phyloP scores from a whole-genome alignment of 192 early-diverging fungal genomes.

The Cladochytrium replicatum region DNA sequence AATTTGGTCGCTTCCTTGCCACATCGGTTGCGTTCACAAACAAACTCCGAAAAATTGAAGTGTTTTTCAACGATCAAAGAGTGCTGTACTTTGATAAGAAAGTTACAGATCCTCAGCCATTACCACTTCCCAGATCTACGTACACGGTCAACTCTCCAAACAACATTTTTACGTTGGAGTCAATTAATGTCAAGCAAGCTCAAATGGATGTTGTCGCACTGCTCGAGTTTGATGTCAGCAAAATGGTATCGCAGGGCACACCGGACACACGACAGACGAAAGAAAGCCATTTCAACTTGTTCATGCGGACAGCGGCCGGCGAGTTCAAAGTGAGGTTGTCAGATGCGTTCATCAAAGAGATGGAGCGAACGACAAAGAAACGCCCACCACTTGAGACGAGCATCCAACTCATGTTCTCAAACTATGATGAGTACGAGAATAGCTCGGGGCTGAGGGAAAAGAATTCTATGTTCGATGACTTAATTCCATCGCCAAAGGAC shows the following conservation, averaged over 20 bases:
- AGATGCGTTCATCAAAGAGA: constrained; percentile 48
- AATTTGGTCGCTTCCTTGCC: constrained; percentile 58
- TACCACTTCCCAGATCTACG: constrained; percentile 32
- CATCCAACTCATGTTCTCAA: constrained; percentile 61
- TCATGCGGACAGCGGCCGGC: constrained; percentile 60
- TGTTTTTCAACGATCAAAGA: constrained; percentile 50
- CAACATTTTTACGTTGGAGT: constrained; percentile 56
- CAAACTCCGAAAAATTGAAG: constrained; percentile 55
- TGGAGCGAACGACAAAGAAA: constrained; percentile 85
- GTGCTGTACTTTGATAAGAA: constrained; percentile 59
- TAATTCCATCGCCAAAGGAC: constrained; percentile 55
- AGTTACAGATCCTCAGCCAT: constrained; percentile 45
- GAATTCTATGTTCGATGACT: constrained; percentile 56
- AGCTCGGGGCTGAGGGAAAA: constrained; percentile 33
- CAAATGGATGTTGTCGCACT: constrained; percentile 36
- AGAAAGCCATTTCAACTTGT: constrained; percentile 46
- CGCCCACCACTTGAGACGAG: constrained; percentile 58
- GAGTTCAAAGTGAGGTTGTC: constrained; percentile 44
- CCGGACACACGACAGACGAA: too few species aligned
- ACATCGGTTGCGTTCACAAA: constrained; percentile 69
- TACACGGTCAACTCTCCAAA: constrained; percentile 53
- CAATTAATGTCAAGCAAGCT: constrained; percentile 45
- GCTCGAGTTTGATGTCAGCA: constrained; percentile 13
- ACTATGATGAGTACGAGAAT: constrained; percentile 67
- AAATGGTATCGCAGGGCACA: constrained; percentile 1